phyloP scores from a whole-genome alignment of 306 rosid genomes.

The Dalbergia oliveri region DNA sequence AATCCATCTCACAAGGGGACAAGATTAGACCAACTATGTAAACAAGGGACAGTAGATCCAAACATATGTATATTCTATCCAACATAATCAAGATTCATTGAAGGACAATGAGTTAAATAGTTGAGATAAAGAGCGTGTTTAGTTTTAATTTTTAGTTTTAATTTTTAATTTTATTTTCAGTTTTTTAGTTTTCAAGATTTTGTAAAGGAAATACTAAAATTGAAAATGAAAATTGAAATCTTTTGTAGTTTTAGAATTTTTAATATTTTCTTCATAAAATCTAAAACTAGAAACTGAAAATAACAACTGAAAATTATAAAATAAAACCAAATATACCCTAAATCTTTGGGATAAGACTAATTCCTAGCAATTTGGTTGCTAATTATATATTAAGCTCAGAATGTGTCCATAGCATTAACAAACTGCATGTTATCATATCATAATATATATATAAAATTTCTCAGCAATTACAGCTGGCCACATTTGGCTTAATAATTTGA shows the following conservation, averaged over 20 bases:
- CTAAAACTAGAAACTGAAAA: too few relatives aligned
- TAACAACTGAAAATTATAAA: too few relatives aligned
- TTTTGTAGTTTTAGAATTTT: too few relatives aligned
- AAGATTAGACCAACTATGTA: constrained; percentile 33
- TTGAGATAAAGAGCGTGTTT: background rate
- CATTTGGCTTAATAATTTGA: constrained; percentile 41
- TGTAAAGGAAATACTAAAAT: too few relatives aligned
- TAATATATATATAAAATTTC: background rate
- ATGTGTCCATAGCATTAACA: constrained; percentile 28
- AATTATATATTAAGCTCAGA: constrained; percentile 1
- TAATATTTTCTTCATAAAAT: too few relatives aligned
- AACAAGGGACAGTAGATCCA: constrained; percentile 35
- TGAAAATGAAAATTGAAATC: too few relatives aligned
- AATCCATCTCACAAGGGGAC: constrained; percentile 19
- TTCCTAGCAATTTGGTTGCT: background rate
- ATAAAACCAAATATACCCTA: too few relatives aligned
- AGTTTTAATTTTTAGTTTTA: too few relatives aligned
- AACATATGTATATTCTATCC: constrained; percentile 35
- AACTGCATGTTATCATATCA: constrained; percentile 21
- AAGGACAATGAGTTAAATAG: constrained; percentile 25
- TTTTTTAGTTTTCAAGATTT: too few relatives aligned
- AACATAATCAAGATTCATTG: constrained; percentile 36
- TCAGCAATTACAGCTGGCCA: constrained; percentile 54
- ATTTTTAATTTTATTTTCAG: too few relatives aligned
- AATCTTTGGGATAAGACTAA: constrained; percentile 17